phyloP scores from a whole-genome alignment of 148 eudicot species.

The Fagopyrum tataricum region DNA sequence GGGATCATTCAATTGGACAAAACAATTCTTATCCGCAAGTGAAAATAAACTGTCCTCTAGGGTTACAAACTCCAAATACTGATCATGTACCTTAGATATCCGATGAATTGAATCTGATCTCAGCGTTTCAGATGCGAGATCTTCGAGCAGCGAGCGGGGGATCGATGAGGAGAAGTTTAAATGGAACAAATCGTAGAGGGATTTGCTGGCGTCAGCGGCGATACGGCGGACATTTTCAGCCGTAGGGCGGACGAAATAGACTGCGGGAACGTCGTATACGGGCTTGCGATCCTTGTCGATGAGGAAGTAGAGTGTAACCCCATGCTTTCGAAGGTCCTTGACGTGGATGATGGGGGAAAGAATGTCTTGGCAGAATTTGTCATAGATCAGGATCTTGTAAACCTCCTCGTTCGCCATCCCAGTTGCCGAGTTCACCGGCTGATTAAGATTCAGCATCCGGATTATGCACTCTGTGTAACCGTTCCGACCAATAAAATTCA shows the following conservation, averaged over 20 bases:
- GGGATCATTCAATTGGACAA: conserved; percentile 85
- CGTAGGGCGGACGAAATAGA: conserved; percentile 71
- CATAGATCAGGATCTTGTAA: conserved; percentile 94
- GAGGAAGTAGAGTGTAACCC: conserved; percentile 83
- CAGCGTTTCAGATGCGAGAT: conserved; percentile 62
- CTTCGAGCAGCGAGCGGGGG: conserved; percentile 71
- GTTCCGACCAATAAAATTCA: neutral
- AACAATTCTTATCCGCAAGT: conserved; percentile 64
- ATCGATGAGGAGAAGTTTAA: conserved; percentile 83
- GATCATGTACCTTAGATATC: conserved; percentile 82
- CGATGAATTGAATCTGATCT: conserved; percentile 56
- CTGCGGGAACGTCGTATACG: conserved; percentile 86
- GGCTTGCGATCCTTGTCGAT: conserved; percentile 86
- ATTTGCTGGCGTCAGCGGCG: conserved; percentile 45
- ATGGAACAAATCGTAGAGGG: conserved; percentile 72
- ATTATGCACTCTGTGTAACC: conserved; percentile 61
- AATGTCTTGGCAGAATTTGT: conserved; percentile 68
- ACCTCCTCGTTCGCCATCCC: conserved; percentile 83
- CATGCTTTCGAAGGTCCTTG: conserved; percentile 88
- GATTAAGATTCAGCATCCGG: conserved; percentile 90
- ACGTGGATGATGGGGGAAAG: conserved; percentile 92
- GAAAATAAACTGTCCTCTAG: conserved; percentile 81
- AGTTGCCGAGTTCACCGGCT: conserved; percentile 50
- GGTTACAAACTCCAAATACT: conserved; percentile 87
- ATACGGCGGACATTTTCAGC: conserved; percentile 50